phyloP scores from a whole-genome alignment of 2,329 filamentous ascomycete species.

The Monilinia vaccinii-corymbosi region DNA sequence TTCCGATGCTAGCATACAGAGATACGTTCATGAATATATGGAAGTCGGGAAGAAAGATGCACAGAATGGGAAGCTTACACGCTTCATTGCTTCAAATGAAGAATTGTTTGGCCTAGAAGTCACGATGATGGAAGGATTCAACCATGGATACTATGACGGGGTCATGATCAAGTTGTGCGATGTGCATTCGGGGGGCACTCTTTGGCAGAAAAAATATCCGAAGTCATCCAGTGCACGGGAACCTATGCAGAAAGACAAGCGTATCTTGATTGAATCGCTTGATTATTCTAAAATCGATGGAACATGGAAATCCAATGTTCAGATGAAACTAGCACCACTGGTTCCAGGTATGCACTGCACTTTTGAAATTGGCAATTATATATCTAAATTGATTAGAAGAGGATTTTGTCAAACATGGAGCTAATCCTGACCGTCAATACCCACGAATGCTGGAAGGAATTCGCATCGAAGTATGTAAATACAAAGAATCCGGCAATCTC shows the following conservation, averaged over 20 bases:
- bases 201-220: conserved; percentile 1
- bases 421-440: neutral
- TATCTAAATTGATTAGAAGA: neutral
- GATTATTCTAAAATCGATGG: neutral
- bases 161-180: neutral
- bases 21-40: conserved; percentile 4
- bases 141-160: neutral
- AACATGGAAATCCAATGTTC: neutral
- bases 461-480: neutral
- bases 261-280: neutral
- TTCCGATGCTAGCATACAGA: neutral
- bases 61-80: neutral
- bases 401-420: neutral
- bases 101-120: neutral
- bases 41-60: neutral
- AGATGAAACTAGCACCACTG: neutral
- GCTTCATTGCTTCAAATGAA: neutral
- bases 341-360: neutral
- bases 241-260: neutral
- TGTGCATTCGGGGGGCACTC: neutral
- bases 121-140: neutral
- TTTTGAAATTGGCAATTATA: neutral
- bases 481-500: neutral
- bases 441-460: neutral
- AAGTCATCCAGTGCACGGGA: neutral